phyloP scores from a whole-genome alignment of 2,329 filamentous ascomycete genomes.

The Coleophoma crateriformis region DNA sequence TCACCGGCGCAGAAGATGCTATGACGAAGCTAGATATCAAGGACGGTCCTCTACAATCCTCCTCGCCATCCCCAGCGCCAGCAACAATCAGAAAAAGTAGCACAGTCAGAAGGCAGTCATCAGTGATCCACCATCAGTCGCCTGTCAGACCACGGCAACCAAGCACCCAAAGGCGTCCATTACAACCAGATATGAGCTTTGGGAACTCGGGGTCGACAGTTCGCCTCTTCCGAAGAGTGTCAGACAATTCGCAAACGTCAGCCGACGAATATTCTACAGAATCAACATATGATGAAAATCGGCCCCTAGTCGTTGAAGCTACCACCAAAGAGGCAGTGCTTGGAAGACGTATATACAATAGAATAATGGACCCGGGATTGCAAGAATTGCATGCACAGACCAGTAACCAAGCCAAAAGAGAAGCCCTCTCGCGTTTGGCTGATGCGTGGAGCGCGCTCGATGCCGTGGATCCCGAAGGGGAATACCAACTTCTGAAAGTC shows the following conservation, averaged over 20 bases:
- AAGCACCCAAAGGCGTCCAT: constrained; percentile 57
- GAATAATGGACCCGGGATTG: constrained; percentile 75
- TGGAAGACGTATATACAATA: constrained; percentile 75
- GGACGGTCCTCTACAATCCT: constrained; percentile 51
- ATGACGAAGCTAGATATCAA: constrained; percentile 56
- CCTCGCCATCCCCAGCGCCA: constrained; percentile 48
- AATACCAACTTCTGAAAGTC: constrained; percentile 76
- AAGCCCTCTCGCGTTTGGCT: constrained; percentile 75
- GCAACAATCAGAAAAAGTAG: constrained; percentile 43
- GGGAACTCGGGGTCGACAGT: constrained; percentile 91
- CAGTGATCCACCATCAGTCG: constrained; percentile 23
- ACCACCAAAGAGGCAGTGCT: constrained; percentile 77
- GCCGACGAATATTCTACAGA: constrained; percentile 12
- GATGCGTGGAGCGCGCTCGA: constrained; percentile 84
- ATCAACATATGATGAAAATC: constrained; percentile 54
- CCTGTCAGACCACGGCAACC: constrained; percentile 22
- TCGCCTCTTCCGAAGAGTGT: constrained; percentile 84
- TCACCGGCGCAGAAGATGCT: constrained; percentile 44
- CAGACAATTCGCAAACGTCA: constrained; percentile 48
- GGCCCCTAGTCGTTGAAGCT: constrained; percentile 49
- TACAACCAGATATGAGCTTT: constrained; percentile 87
- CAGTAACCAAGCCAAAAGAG: constrained; percentile 63
- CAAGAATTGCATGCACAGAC: constrained; percentile 85
- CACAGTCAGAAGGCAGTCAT: constrained; percentile 40
- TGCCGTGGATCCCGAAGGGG: constrained; percentile 82